Evolutionary conservation across 2,329 filamentous ascomycete genomes (phyloP), one percentile per base, ranked within the genome.

Genomic region (Fusarium ramigenum): DNA sequence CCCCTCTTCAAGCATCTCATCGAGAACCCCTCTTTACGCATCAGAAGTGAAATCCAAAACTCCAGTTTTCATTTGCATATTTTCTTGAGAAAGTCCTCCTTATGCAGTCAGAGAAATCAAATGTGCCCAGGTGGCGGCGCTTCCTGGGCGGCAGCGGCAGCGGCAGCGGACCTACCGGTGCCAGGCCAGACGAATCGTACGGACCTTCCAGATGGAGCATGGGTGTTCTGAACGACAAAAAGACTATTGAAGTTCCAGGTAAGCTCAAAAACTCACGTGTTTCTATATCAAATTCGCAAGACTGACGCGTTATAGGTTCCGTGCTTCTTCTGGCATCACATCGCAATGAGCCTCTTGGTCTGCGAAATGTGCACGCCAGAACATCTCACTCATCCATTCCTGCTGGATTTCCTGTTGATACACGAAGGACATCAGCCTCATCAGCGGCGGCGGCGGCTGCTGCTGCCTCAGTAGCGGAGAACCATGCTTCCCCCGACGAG

Each of bases 161-260:
- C 34, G 63, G 62, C 19, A 40, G 37, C 34, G 65, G 68, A 43
- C 58, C 70, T 12, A 25, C 64, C 14, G 46, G 32, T 44, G 39
- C 67, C 58, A 30, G 25, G 42, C 65, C 66, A 34, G 66, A 71
- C 39, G 69, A 66, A 46, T 49, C 59, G 19, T 60, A 64, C 21
- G 70, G 69, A 12, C 78, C 75, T 32, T 79, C 84, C 11, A 87
- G 79, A 82, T 91, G 88, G 89, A 88, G 84, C 54, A 85, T 97
- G 84, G 95, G 95, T n/a, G 93, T 98, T 32, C 82, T 97, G 72
- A 95, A 94, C 78, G 94, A 96, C 77, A 89, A 85, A 53, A 82
- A 92, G 64, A 97, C 95, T 0, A 93, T 96, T 71, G 93, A 97
- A 83, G 95, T 97, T 18, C 95, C 95, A 74, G 94, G 93, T 95